Evolutionary conservation across 345 rosid genomes (phyloP).

Genomic region (Bruguiera parviflora): DNA sequence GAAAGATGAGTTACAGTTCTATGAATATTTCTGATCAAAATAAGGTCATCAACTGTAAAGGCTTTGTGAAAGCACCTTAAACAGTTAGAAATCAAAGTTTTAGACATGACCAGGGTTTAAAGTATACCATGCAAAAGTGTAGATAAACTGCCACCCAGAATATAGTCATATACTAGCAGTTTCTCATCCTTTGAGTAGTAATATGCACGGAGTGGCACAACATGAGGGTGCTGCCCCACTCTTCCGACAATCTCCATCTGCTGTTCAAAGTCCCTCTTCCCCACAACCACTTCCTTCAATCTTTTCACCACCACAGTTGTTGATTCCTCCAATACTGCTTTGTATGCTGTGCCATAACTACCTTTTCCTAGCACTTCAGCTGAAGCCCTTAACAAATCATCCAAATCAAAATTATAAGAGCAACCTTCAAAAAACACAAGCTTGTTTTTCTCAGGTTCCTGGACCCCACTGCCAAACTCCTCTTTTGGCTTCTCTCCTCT

Average conservation of each 20-base stretch:
- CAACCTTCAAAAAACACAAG: slow-evolving; percentile 83
- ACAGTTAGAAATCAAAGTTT: neutral
- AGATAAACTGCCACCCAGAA: slow-evolving; percentile 53
- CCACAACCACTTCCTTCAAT: slow-evolving; percentile 71
- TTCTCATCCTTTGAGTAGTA: slow-evolving; percentile 92
- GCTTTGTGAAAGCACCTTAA: neutral
- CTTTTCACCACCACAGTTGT: slow-evolving; percentile 83
- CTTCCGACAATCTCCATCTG: slow-evolving; percentile 81
- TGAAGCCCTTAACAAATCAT: slow-evolving; percentile 84
- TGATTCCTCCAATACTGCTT: slow-evolving; percentile 79
- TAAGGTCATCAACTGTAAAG: neutral
- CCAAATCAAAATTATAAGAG: slow-evolving; percentile 70
- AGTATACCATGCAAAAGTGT: slow-evolving; percentile 70
- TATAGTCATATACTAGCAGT: slow-evolving; percentile 71
- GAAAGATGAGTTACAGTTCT: neutral
- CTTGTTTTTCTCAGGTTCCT: slow-evolving; percentile 72
- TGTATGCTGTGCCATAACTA: slow-evolving; percentile 76
- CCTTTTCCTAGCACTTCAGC: slow-evolving; percentile 95
- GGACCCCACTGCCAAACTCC: slow-evolving; percentile 79
- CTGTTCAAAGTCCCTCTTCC: slow-evolving; percentile 84
- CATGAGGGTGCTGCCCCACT: slow-evolving; percentile 60
- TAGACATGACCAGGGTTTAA: neutral
- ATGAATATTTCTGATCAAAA: neutral
- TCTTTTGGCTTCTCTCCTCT: slow-evolving; percentile 68
- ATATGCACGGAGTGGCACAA: slow-evolving; percentile 78